These are phyloP conservation scores for Rhipidocladum racemiflorum DNA, from an alignment of 176 grass and related monocot genomes.

Conservation along the genomic window DNA sequence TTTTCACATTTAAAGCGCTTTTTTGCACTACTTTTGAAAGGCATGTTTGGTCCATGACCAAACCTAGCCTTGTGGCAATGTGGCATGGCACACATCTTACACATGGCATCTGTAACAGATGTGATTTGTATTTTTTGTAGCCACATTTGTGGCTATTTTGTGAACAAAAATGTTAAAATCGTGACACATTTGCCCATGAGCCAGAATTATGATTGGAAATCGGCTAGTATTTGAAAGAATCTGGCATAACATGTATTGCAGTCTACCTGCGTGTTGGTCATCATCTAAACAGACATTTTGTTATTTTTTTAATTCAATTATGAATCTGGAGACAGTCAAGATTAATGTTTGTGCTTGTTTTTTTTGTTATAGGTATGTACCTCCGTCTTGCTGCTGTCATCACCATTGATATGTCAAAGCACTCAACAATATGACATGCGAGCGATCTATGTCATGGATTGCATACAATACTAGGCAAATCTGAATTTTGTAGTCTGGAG, in stretches of 20 bases:
- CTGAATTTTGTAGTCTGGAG: background rate
- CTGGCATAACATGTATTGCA: background rate
- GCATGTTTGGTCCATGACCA: background rate
- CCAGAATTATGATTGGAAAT: background rate
- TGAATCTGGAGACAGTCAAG: background rate
- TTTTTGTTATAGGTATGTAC: conserved; percentile 24
- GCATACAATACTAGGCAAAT: conserved; percentile 27
- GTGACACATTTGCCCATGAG: background rate
- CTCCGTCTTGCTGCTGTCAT: background rate
- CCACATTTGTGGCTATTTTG: background rate
- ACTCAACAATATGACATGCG: conserved; percentile 6
- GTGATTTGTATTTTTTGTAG: background rate
- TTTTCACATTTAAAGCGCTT: background rate
- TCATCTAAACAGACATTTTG: background rate
- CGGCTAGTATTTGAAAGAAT: background rate
- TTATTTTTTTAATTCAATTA: background rate
- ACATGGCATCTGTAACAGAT: background rate
- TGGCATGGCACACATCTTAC: background rate
- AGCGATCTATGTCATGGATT: conserved; percentile 27
- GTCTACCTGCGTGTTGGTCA: background rate
- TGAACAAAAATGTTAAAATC: background rate
- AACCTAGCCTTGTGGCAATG: background rate
- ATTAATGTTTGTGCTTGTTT: background rate
- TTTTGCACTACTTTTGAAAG: background rate
- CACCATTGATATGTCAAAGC: conserved; percentile 14